phyloP scores from a whole-genome alignment of 768 basidiomycete species.

The Suillus occidentalis region DNA sequence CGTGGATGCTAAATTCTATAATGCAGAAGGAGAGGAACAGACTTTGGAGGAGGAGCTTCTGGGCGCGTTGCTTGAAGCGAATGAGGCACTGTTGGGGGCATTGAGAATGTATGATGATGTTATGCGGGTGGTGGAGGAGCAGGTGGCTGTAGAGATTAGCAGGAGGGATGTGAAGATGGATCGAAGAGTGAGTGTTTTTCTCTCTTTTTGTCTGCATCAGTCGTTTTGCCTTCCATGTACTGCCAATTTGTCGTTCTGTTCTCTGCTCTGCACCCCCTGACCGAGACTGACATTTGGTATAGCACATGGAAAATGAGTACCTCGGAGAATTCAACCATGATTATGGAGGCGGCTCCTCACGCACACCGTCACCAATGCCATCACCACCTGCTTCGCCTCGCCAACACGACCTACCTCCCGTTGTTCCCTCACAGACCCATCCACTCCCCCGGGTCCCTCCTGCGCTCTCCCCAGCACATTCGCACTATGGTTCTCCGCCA shows the following conservation, averaged over 20 bases:
- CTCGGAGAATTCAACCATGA: slow-evolving; percentile 19
- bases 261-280: not conserved
- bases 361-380: slow-evolving; percentile 32
- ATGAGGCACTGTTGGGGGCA: slow-evolving; percentile 67
- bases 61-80: slow-evolving; percentile 68
- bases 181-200: slow-evolving; percentile 50
- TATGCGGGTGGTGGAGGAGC: slow-evolving; percentile 59
- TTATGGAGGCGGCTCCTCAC: slow-evolving; percentile 26
- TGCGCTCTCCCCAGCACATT: slow-evolving; percentile 16
- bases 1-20: slow-evolving; percentile 19
- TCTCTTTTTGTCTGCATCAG: slow-evolving; percentile 20
- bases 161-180: slow-evolving; percentile 66
- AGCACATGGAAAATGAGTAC: slow-evolving; percentile 29
- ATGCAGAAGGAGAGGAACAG: slow-evolving; percentile 37
- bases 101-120: slow-evolving; percentile 78
- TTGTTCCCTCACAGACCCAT: slow-evolving; percentile 33
- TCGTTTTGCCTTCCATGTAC: slow-evolving; percentile 9
- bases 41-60: slow-evolving; percentile 79
- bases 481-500: slow-evolving; percentile 20
- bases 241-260: slow-evolving; percentile 21
- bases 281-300: not conserved
- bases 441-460: slow-evolving; percentile 41
- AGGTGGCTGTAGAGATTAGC: slow-evolving; percentile 64
- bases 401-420: slow-evolving; percentile 31
- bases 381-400: slow-evolving; percentile 28